Conservation (phyloP, 495 filamentous ascomycete species). For the Articulospora tetracladia region DNA sequence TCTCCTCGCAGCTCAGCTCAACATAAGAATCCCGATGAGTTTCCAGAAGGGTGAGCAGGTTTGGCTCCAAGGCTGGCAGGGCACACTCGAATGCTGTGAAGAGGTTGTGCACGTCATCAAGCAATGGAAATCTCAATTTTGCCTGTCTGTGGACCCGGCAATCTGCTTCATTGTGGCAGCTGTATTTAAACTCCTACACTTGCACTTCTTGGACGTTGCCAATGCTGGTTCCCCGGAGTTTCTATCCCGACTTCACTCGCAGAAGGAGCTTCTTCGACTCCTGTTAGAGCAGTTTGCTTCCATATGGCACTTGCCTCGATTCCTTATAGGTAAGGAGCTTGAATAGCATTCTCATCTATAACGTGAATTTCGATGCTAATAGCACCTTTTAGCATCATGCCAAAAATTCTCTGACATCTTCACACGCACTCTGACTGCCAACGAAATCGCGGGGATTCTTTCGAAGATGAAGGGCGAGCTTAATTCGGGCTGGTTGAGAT, state of each 20-base stretch:
- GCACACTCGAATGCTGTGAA: neutral
- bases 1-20: neutral
- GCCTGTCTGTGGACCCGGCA: neutral
- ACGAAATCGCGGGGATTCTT: neutral
- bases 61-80: neutral
- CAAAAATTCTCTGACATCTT: neutral
- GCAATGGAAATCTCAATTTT: constrained; percentile 2
- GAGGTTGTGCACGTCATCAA: neutral
- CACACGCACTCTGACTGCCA: neutral
- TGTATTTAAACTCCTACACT: neutral
- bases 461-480: neutral
- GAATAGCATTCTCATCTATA: neutral
- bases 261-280: neutral
- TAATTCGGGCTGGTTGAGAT: neutral
- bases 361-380: neutral
- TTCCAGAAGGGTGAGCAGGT: neutral
- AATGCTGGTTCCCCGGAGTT: neutral
- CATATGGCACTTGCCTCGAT: constrained; percentile 1
- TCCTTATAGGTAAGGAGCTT: neutral
- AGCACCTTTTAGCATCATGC: neutral
- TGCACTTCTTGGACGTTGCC: neutral
- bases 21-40: neutral
- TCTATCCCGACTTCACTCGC: neutral
- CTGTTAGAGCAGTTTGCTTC: constrained; percentile 5
- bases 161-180: constrained; percentile 1